phyloP scores from a whole-genome alignment of 495 filamentous ascomycete genomes.

The Penicillium chermesinum region DNA sequence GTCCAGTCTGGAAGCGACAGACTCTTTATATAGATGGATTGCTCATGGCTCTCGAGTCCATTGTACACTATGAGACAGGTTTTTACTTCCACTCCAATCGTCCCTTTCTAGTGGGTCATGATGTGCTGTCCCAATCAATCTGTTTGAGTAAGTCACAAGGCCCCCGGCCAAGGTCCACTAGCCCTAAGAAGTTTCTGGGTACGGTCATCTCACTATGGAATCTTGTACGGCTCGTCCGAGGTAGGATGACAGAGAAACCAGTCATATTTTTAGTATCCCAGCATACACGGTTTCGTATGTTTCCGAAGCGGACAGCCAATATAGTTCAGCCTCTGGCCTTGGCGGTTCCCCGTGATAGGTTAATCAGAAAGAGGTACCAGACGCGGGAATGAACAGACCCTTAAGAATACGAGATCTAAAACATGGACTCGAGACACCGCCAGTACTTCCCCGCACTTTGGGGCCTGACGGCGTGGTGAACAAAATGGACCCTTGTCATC shows the following conservation, averaged over 20 bases:
- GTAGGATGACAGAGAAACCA: neutral
- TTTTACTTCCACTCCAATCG: neutral
- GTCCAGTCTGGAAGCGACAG: neutral
- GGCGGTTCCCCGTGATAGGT: neutral
- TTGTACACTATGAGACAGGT: neutral
- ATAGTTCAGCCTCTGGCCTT: neutral
- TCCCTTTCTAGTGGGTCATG: neutral
- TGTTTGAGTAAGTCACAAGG: constrained; percentile 10
- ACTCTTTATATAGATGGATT: constrained; percentile 1
- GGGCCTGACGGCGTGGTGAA: neutral
- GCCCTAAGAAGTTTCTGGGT: neutral
- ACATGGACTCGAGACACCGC: neutral
- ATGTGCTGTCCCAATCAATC: neutral
- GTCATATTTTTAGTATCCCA: no score
- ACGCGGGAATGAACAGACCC: neutral
- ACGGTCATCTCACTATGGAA: neutral
- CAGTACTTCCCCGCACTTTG: neutral
- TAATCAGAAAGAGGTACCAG: neutral
- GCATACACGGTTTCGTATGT: no score
- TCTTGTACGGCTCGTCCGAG: neutral
- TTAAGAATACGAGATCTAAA: neutral
- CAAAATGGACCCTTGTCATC: neutral
- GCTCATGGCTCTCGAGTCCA: neutral
- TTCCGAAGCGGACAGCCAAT: neutral
- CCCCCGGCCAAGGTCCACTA: constrained; percentile 1